Conservation (phyloP, 2,329 filamentous ascomycete species). For the Hypomyces rosellus region DNA sequence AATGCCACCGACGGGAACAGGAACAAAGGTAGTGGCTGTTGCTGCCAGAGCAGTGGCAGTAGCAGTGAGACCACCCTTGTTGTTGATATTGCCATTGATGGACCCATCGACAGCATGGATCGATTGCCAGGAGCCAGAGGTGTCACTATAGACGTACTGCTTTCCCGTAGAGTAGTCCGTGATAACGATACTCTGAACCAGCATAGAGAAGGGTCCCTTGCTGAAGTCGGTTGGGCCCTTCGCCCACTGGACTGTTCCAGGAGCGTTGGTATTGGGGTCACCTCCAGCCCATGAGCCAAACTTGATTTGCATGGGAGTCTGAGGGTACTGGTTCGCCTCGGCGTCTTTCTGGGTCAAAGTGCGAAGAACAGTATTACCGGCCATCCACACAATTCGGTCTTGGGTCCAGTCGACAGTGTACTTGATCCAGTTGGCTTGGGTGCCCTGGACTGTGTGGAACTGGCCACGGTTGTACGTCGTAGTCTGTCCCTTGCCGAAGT, state of each 20-base stretch:
- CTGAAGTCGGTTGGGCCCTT: conserved; percentile 79
- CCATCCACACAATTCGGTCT: conserved; percentile 78
- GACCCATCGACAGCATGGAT: conserved; percentile 75
- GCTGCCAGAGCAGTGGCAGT: conserved; percentile 56
- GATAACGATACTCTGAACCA: conserved; percentile 67
- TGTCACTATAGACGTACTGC: conserved; percentile 75
- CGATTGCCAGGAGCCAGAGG: conserved; percentile 70
- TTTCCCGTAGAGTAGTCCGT: conserved; percentile 91
- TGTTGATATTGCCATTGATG: conserved; percentile 62
- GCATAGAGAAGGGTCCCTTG: conserved; percentile 79
- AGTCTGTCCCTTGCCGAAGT: conserved; percentile 89
- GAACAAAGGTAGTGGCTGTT: conserved; percentile 54
- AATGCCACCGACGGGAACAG: conserved; percentile 65
- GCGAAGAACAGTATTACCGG: conserved; percentile 71
- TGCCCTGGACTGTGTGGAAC: conserved; percentile 62
- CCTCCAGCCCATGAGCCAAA: conserved; percentile 90
- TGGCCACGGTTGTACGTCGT: conserved; percentile 81
- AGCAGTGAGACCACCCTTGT: conserved; percentile 43
- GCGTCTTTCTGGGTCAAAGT: conserved; percentile 66
- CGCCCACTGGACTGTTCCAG: conserved; percentile 86
- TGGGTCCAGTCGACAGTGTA: conserved; percentile 92
- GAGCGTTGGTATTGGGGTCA: conserved; percentile 63
- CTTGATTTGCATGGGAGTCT: conserved; percentile 92
- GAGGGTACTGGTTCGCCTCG: conserved; percentile 72
- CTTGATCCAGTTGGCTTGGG: conserved; percentile 71